Base-by-base conservation (phyloP, 208 protist genomes). In the Crithidia fasciculata region DNA sequence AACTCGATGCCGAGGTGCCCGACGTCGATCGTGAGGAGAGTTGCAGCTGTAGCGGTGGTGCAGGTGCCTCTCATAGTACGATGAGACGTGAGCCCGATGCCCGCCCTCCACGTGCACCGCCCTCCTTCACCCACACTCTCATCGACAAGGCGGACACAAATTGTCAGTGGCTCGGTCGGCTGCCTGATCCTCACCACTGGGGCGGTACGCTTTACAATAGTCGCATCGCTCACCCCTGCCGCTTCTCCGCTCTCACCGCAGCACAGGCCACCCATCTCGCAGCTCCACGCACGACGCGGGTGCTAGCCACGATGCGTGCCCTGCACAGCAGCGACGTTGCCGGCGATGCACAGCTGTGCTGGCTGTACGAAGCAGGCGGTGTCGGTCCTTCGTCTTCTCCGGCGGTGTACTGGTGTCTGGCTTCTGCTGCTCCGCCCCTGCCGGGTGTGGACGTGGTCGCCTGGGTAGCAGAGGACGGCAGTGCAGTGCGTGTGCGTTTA, bases 391-490 rank as follows among this genome's bases (percentile, higher is more conserved):
- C 28, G 0, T 28, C 28, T n/a, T 83, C 88, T 13, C 82, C 81
- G 3, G 88, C 88, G 4, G 67, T 96, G 16, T 94, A 91, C 72
- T 95, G 88, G 88, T 79, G 79, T 58, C 64, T 93, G 4, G 36
- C 78, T 28, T n/a, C 47, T 16, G 6, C 36, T 9, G 12, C 45
- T 49, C 12, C 45, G 9, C 45, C 9, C 12, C 10, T 37, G 54
- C 12, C n/a, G 41, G 73, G 54, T 12, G 60, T 37, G 0, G 55
- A 78, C 18, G 87, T 92, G 37, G 69, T 93, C 36, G 81, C 82
- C 36, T 80, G 90, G 74, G 82, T 94, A 10, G 78, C 80, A 1
- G 91, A 96, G 67, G 91, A 96, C 60, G 85, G 78, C 57, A 94
- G 89, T 39, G 74, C 78, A 3, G 66, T 89, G 40, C 44, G 72